Conservation (phyloP, 805 yeast species). For the Kodamaea kakaduensis region DNA sequence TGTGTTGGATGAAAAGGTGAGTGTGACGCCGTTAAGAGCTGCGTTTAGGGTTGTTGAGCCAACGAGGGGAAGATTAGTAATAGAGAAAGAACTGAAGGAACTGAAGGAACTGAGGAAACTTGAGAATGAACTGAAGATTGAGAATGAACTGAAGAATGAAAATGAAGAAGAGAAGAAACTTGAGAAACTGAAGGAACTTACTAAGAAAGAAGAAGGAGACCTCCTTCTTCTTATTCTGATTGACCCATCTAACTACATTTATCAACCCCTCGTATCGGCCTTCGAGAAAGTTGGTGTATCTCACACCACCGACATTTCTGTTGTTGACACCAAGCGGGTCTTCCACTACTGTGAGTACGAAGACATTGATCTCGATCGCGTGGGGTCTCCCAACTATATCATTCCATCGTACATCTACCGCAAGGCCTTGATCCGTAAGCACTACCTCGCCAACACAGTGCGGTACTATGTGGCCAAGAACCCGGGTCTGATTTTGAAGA, state of each 20-base stretch:
- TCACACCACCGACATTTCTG: conserved; percentile 22
- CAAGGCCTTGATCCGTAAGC: conserved; percentile 88
- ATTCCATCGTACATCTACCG: conserved; percentile 82
- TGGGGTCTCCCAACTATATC: conserved; percentile 49
- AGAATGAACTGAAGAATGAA: no score
- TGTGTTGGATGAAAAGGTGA: conserved; percentile 58
- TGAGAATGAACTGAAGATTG: not conserved
- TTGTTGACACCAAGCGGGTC: conserved; percentile 21
- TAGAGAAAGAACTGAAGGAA: conserved; percentile 48
- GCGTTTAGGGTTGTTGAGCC: conserved; percentile 55
- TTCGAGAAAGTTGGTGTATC: conserved; percentile 23
- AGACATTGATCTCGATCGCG: conserved; percentile 70
- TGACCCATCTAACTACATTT: conserved; percentile 38
- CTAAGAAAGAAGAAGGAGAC: not conserved
- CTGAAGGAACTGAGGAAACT: not conserved
- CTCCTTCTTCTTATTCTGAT: conserved; percentile 33
- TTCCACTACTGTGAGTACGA: conserved; percentile 91
- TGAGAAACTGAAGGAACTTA: no score
- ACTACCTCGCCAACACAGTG: conserved; percentile 82
- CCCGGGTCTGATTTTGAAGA: conserved; percentile 57
- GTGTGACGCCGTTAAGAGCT: conserved; percentile 58
- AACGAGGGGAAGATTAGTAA: conserved; percentile 49
- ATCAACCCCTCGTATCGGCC: conserved; percentile 39
- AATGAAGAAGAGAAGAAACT: not conserved
- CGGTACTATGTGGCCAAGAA: conserved; percentile 68